phyloP scores from a whole-genome alignment of 78 protist genomes.

The Dictyostelium purpureum region DNA sequence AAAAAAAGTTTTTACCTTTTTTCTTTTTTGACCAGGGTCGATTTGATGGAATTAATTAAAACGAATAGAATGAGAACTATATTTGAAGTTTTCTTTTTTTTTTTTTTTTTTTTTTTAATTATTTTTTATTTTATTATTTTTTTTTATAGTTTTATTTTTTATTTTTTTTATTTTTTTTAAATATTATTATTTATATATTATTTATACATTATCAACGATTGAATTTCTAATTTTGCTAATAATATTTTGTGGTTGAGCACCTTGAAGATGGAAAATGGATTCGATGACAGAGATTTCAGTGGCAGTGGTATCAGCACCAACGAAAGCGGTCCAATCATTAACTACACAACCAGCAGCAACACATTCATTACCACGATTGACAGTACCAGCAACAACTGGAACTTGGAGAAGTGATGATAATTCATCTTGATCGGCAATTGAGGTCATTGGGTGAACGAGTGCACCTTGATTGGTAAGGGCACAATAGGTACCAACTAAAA shows the following conservation, averaged over 20 bases:
- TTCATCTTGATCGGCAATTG: conserved; percentile 96
- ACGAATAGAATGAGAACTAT: no score
- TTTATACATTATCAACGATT: conserved; percentile 71
- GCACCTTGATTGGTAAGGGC: conserved; percentile 96
- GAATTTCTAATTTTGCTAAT: conserved; percentile 60
- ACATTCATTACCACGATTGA: conserved; percentile 95
- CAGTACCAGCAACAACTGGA: conserved; percentile 96
- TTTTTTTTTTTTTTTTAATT: no score
- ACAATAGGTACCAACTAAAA: conserved; percentile 97
- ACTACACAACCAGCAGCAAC: conserved; percentile 96
- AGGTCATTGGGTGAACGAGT: conserved; percentile 97
- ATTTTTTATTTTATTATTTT: background rate
- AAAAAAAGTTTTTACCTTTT: no score
- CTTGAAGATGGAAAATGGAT: conserved; percentile 75
- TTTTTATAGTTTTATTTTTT: background rate
- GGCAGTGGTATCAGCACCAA: conserved; percentile 98
- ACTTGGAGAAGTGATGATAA: conserved; percentile 96
- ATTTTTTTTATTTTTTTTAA: background rate
- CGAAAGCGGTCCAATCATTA: conserved; percentile 98
- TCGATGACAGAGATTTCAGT: conserved; percentile 97
- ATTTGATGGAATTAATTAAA: no score
- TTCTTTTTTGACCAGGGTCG: no score
- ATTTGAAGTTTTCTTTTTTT: no score
- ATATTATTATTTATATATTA: no score
- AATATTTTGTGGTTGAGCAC: conserved; percentile 38